A percentile compares a stretch with the other conserved stretches of the same genome.
These are phyloP conservation scores for Tolypocladium album DNA, from an alignment of 2,329 filamentous ascomycete genomes.

Conservation along the genomic window DNA sequence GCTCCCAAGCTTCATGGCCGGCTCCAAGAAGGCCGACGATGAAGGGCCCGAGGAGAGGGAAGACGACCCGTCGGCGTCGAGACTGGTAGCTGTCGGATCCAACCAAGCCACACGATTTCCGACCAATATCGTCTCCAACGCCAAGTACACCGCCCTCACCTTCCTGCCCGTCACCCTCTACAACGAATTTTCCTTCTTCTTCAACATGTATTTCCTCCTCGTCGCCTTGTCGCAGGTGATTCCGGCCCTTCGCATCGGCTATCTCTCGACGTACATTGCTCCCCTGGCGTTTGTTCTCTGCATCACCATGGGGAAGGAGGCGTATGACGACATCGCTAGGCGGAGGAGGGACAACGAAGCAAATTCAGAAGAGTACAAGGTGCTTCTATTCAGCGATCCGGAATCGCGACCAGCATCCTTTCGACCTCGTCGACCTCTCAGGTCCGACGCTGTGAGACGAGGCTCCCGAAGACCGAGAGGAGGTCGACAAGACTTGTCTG, in stretches of 20 bases:
- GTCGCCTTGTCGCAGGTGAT: constrained; percentile 92
- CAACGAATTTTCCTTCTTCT: constrained; percentile 99
- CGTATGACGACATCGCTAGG: constrained; percentile 81
- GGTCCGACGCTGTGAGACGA: constrained; percentile 26
- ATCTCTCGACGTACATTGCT: constrained; percentile 87
- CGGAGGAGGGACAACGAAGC: constrained; percentile 84
- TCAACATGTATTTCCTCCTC: constrained; percentile 97
- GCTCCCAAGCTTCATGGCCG: constrained; percentile 57
- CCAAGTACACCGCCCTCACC: constrained; percentile 91
- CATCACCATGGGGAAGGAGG: constrained; percentile 93
- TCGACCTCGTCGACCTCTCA: constrained; percentile 27
- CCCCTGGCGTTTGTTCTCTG: constrained; percentile 84
- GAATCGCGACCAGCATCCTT: constrained; percentile 25
- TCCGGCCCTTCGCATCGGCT: constrained; percentile 80
- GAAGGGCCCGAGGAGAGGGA: constrained; percentile 39
- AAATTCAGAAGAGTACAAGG: constrained; percentile 80
- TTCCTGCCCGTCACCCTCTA: constrained; percentile 92
- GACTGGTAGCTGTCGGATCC: constrained; percentile 66
- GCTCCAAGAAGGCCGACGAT: constrained; percentile 18
- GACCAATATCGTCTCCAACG: constrained; percentile 86
- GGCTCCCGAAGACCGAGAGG: constrained; percentile 18
- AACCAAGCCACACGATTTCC: constrained; percentile 68
- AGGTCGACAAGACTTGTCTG: constrained; percentile 35
- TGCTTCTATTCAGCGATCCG: constrained; percentile 60
- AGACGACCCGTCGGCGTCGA: constrained; percentile 58